phyloP scores from a whole-genome alignment of 1,284 basidiomycete species.

The Coniferiporia sulphurascens region DNA sequence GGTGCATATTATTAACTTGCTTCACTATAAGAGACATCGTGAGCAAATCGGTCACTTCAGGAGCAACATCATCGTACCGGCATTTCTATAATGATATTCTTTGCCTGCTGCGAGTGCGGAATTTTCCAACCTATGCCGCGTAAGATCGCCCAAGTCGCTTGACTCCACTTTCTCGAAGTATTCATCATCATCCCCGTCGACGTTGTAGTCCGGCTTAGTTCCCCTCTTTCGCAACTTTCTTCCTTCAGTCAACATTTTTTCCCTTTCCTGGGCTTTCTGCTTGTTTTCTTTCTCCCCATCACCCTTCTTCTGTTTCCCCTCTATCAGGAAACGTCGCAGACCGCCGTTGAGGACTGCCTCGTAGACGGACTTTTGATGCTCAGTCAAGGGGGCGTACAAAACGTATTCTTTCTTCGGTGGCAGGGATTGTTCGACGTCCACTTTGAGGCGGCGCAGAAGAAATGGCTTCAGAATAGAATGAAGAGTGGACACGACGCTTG shows the following conservation, averaged over 20 bases:
- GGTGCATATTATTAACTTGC: constrained; percentile 84
- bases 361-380: constrained; percentile 80
- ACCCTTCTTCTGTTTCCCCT: constrained; percentile 29
- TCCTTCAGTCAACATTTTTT: constrained; percentile 26
- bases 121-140: constrained; percentile 1
- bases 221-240: constrained; percentile 34
- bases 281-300: constrained; percentile 27
- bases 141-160: constrained; percentile 24
- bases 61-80: constrained; percentile 41
- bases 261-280: constrained; percentile 29
- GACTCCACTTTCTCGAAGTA: constrained; percentile 65
- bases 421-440: constrained; percentile 82
- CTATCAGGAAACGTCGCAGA: constrained; percentile 63
- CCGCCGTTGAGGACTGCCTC: constrained; percentile 70
- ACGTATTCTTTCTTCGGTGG: constrained; percentile 95
- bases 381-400: constrained; percentile 84
- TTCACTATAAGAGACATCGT: constrained; percentile 46
- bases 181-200: constrained; percentile 62
- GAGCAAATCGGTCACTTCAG: background rate
- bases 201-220: constrained; percentile 34
- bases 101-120: constrained; percentile 20
- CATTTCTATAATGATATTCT: constrained; percentile 55
- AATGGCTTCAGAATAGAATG: constrained; percentile 94
- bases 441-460: constrained; percentile 88
- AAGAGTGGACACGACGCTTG: constrained; percentile 72